A percentile compares a stretch with the other conserved stretches of the same genome.
Conservation (phyloP, 805 yeast genomes). For the Saccharomycopsis capsularis region DNA sequence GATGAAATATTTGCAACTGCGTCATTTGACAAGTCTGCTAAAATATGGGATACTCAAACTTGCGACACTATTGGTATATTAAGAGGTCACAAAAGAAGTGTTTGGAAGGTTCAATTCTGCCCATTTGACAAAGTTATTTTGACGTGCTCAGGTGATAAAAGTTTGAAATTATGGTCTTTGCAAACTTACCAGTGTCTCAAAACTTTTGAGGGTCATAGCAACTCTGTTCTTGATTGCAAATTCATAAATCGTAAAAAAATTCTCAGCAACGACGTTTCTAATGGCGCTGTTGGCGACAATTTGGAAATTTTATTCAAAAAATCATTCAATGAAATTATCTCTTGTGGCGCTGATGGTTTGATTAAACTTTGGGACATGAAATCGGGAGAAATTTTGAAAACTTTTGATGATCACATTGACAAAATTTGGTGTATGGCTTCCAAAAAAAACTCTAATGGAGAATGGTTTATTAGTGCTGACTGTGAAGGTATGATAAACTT, state of each 20-base stretch:
- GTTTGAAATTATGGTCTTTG: constrained; percentile 83
- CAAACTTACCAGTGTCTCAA: constrained; percentile 65
- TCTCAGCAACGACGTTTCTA: constrained; percentile 32
- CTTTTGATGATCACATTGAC: constrained; percentile 86
- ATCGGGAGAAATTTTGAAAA: constrained; percentile 70
- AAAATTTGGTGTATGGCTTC: constrained; percentile 87
- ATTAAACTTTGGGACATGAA: constrained; percentile 83
- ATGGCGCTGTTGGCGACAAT: neutral
- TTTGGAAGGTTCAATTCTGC: constrained; percentile 87
- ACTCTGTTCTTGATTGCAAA: constrained; percentile 77
- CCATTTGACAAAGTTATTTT: constrained; percentile 68
- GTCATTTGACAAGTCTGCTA: constrained; percentile 86
- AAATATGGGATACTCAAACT: constrained; percentile 77
- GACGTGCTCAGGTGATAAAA: constrained; percentile 90
- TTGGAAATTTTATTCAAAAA: constrained; percentile 12
- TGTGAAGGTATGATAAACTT: constrained; percentile 89
- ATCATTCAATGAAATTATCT: constrained; percentile 24
- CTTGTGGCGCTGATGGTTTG: constrained; percentile 92
- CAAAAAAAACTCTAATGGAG: constrained; percentile 53
- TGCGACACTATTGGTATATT: constrained; percentile 85
- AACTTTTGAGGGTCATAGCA: constrained; percentile 92
- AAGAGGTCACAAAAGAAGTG: constrained; percentile 88
- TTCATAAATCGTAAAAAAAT: constrained; percentile 65
- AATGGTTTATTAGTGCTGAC: constrained; percentile 74
- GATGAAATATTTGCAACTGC: constrained; percentile 88